These are phyloP conservation scores for Populus deltoides DNA, from an alignment of 345 rosid genomes.

Conservation along the genomic window DNA sequence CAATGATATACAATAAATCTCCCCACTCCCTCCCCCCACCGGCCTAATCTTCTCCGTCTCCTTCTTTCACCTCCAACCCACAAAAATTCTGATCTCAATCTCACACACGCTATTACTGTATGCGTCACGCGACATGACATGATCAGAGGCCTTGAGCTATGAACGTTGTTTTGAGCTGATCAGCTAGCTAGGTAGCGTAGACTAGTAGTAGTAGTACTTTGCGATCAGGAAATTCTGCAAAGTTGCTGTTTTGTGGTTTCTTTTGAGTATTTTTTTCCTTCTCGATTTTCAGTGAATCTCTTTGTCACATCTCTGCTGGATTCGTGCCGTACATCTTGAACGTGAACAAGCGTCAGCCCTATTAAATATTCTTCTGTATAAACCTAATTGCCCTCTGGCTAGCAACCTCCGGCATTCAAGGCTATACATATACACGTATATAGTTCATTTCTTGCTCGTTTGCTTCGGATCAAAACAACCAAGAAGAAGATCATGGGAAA, in stretches of 20 bases:
- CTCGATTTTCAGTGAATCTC: conserved; percentile 4
- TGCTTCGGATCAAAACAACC: background rate
- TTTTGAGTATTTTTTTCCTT: background rate
- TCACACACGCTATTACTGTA: too few relatives aligned
- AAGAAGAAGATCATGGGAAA: conserved; percentile 52
- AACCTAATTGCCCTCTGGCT: too few relatives aligned
- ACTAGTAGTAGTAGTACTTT: background rate
- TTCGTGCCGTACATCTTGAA: conserved; percentile 8
- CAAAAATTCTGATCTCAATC: too few relatives aligned
- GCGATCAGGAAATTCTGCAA: conserved; percentile 4
- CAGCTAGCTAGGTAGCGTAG: background rate
- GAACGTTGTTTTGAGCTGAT: background rate
- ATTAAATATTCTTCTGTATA: background rate
- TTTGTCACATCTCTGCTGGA: conserved; percentile 11
- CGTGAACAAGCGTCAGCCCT: conserved; percentile 4
- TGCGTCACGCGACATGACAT: too few relatives aligned
- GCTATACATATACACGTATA: too few relatives aligned
- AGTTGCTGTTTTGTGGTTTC: background rate
- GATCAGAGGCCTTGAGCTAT: background rate
- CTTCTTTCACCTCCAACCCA: too few relatives aligned
- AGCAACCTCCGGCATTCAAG: too few relatives aligned
- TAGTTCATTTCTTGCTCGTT: background rate
- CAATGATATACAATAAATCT: too few relatives aligned
- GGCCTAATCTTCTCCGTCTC: too few relatives aligned
- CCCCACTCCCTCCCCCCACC: too few relatives aligned